Conservation (phyloP, 805 yeast genomes). For the Barnettozyma wickerhamii region DNA sequence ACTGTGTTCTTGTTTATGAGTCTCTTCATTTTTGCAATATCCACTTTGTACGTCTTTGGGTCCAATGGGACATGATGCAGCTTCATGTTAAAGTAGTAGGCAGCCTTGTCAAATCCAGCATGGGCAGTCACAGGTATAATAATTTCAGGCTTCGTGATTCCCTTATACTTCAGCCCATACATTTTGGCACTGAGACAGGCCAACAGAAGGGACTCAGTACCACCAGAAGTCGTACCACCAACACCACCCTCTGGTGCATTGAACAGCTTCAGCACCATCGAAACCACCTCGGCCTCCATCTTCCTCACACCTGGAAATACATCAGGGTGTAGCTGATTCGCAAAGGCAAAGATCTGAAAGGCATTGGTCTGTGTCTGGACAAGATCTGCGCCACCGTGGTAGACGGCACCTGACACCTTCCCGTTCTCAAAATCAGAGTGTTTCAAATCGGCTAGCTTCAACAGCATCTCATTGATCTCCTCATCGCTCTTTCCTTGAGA, state of each 20-base stretch:
- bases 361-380: slow-evolving; percentile 72
- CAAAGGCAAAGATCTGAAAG: slow-evolving; percentile 71
- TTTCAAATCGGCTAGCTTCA: slow-evolving; percentile 43
- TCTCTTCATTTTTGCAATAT: slow-evolving; percentile 53
- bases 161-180: slow-evolving; percentile 52
- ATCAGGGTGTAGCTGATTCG: slow-evolving; percentile 96
- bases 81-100: slow-evolving; percentile 83
- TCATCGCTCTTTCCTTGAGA: slow-evolving; percentile 46
- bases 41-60: slow-evolving; percentile 62
- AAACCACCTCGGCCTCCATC: slow-evolving; percentile 93
- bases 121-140: slow-evolving; percentile 87
- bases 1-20: slow-evolving; percentile 78
- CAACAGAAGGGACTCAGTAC: slow-evolving; percentile 86
- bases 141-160: slow-evolving; percentile 75
- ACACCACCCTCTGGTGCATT: slow-evolving; percentile 69
- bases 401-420: slow-evolving; percentile 89
- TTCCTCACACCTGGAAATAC: slow-evolving; percentile 94
- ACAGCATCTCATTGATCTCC: slow-evolving; percentile 47
- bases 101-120: slow-evolving; percentile 94
- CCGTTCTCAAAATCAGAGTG: slow-evolving; percentile 85
- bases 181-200: slow-evolving; percentile 88
- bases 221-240: slow-evolving; percentile 91
- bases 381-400: slow-evolving; percentile 88
- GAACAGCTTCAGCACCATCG: slow-evolving; percentile 80
- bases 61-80: slow-evolving; percentile 77